Evolutionary conservation across 805 yeast genomes (phyloP).

Genomic region (Myxozyma nipponensis): DNA sequence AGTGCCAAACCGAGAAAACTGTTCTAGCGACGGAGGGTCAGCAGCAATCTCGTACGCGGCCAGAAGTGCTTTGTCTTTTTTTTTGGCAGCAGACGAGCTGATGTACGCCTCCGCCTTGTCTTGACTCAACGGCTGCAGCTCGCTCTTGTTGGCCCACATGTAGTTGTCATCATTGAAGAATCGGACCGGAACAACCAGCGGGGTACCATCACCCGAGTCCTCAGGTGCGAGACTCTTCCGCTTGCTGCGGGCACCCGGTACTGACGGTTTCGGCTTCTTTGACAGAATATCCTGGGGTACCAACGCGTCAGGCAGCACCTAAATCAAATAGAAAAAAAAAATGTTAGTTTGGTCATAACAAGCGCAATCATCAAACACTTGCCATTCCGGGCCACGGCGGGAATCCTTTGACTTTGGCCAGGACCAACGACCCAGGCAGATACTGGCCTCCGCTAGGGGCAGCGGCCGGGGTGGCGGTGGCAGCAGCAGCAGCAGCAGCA

Average conservation of each 20-base stretch:
- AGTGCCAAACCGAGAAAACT: constrained; percentile 33
- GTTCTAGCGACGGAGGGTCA: constrained; percentile 49
- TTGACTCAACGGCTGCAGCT: constrained; percentile 45
- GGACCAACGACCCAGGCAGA: constrained; percentile 53
- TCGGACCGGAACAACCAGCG: constrained; percentile 49
- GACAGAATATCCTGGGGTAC: constrained; percentile 29
- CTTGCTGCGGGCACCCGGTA: constrained; percentile 29
- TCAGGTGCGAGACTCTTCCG: constrained; percentile 27
- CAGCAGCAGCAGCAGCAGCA: background rate
- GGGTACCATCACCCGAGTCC: constrained; percentile 8
- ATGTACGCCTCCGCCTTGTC: constrained; percentile 44
- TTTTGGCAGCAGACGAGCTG: constrained; percentile 32
- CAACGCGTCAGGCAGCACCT: constrained; percentile 30
- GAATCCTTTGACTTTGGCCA: constrained; percentile 81
- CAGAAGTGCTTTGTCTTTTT: constrained; percentile 44
- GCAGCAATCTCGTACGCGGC: constrained; percentile 54
- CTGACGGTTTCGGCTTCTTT: constrained; percentile 46
- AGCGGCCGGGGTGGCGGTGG: background rate
- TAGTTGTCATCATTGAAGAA: constrained; percentile 69
- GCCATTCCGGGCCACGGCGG: constrained; percentile 92
- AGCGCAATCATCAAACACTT: background rate
- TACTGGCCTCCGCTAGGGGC: constrained; percentile 19
- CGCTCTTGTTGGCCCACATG: constrained; percentile 58
- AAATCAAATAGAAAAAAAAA: no score
- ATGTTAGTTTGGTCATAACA: no score